Base-by-base conservation (phyloP, 768 basidiomycete genomes). In the Sarcodon aspratus region DNA sequence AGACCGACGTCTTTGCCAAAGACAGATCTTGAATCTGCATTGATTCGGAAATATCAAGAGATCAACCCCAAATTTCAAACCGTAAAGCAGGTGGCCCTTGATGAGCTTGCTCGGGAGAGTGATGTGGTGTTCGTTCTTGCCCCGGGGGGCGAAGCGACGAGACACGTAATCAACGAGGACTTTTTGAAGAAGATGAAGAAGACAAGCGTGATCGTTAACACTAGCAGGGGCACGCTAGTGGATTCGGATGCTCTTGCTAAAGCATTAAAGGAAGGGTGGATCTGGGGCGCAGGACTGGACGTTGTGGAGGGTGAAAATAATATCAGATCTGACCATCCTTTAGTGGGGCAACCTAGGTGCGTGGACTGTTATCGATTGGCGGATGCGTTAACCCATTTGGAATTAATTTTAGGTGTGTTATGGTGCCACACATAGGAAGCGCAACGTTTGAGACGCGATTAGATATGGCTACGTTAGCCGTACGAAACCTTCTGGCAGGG, bases 281-380 rank as follows among this genome's bases (percentile, higher is more conserved):
- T 99, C 18, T 94, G 85, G 74, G 93, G 81, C 18, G 96, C 96
- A 0, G 95, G 91, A 0, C 57, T 99, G 9, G 95, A 99, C 62
- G 95, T 98, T 34, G 80, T 97, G 7, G 89, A 92, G 54, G 92
- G 92, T 15, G 94, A 98, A 61, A 94, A 94, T 0, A 64, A 82
- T 42, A 71, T 99, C 27, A 56, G 65, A 1, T 61, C 66, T 2
- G 82, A 85, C 52, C 93, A 99, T 61, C 82, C 86, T 3, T 63
- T 99, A 44, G 79, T 95, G 42, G 79, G 75, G 57, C 79, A 88
- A 48, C 81, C 82, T 12, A 76, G 79, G 80, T 91, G 56, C 49
- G 7, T 7, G 0, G 48, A 36, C 44, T 18, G 10, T 40, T 36
- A 35, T 42, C 46, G 49, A 33, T 17, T 37, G 6, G 18, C 9